Conservation (phyloP, 2,329 filamentous ascomycete genomes). For the Xylaria sp. region DNA sequence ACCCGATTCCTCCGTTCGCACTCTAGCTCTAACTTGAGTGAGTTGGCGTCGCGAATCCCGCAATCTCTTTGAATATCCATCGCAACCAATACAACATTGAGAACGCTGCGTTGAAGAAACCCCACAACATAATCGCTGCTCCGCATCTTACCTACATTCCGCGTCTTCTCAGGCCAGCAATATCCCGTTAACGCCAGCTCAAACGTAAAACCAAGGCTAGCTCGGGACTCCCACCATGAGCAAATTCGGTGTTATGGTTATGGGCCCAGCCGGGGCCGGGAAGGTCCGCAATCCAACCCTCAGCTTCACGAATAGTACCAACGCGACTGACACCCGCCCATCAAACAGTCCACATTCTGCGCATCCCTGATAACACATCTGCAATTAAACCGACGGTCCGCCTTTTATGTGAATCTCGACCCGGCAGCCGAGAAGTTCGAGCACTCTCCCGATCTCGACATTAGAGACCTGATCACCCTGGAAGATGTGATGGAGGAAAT, state of each 20-base stretch:
- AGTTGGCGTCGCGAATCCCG: background rate
- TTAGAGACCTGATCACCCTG: slow-evolving; percentile 85
- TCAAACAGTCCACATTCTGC: slow-evolving; percentile 85
- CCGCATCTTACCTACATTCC: background rate
- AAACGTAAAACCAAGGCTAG: background rate
- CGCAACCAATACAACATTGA: background rate
- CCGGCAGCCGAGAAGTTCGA: slow-evolving; percentile 92
- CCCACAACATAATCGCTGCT: no score
- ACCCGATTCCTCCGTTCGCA: background rate
- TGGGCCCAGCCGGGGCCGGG: slow-evolving; percentile 94
- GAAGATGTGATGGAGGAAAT: slow-evolving; percentile 81
- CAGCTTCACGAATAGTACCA: background rate
- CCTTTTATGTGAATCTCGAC: slow-evolving; percentile 98
- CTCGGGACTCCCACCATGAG: slow-evolving; percentile 64
- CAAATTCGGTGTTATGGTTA: slow-evolving; percentile 93
- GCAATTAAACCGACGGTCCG: slow-evolving; percentile 86
- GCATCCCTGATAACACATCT: slow-evolving; percentile 91
- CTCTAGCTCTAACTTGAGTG: background rate
- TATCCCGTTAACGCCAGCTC: background rate
- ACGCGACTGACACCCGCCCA: background rate
- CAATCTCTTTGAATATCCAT: background rate
- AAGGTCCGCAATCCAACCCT: slow-evolving; percentile 62
- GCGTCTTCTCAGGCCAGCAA: background rate
- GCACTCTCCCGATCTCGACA: slow-evolving; percentile 84
- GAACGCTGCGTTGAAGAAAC: background rate